A percentile compares a stretch with the other conserved stretches of the same genome.
These are phyloP conservation scores for Macadamia tetraphylla DNA, from an alignment of 164 flowering plant genomes.

Conservation along the genomic window DNA sequence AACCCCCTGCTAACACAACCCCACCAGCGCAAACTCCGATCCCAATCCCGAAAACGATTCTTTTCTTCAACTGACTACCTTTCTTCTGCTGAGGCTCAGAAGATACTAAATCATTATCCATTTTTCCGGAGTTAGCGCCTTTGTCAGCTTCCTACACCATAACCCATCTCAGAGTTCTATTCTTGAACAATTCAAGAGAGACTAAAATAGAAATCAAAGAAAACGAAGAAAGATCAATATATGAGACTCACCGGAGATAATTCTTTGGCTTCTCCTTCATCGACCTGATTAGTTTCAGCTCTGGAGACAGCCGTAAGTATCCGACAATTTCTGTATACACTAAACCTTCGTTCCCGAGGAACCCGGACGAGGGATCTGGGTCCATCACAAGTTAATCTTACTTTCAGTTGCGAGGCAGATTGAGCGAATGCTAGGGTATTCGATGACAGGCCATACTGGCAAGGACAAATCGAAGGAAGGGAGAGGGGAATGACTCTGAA, in stretches of 20 bases:
- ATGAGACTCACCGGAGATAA: conserved; percentile 11
- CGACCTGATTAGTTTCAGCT: conserved; percentile 34
- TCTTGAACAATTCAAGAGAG: not conserved
- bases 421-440: conserved; percentile 20
- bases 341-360: conserved; percentile 7
- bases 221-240: not conserved
- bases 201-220: not conserved
- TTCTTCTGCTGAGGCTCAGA: conserved; percentile 38
- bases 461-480: conserved; percentile 25
- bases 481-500: conserved; percentile 28
- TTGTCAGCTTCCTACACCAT: conserved; percentile 45
- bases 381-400: conserved; percentile 17
- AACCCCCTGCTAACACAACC: conserved; percentile 46
- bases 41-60: conserved; percentile 77
- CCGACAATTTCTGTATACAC: conserved; percentile 9
- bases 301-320: conserved; percentile 31
- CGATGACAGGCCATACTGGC: conserved; percentile 25
- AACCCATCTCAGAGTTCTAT: conserved; percentile 23
- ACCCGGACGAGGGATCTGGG: conserved; percentile 6
- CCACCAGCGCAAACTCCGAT: conserved; percentile 65
- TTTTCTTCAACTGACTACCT: conserved; percentile 68
- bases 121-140: conserved; percentile 11
- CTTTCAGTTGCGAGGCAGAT: conserved; percentile 15
- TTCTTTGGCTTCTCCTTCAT: conserved; percentile 27
- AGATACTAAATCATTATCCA: conserved; percentile 16